Evolutionary conservation across 768 basidiomycete species (phyloP), one percentile per base, ranked within the genome.

Genomic region (Cubamyces sp.): DNA sequence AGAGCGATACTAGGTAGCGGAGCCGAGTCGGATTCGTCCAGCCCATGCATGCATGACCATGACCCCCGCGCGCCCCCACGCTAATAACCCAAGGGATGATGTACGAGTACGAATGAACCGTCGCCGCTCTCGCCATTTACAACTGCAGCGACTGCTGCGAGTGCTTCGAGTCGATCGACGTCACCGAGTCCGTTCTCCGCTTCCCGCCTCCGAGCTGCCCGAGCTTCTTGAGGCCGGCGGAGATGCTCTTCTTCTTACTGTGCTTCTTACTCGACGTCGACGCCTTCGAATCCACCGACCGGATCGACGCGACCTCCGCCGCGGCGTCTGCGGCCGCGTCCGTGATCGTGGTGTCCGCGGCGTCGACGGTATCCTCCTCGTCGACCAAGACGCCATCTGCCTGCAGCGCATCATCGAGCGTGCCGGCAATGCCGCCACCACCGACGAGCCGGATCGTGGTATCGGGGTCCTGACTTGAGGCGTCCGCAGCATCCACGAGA

Each of bases 371-470:
- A 28, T 84, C 81, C n/a, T 77, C 68, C 26, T 74, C 76, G 37
- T 70, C 70, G 49, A 78, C 79, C 23, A 74, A 66, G 28, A 70
- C 75, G 18, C 70, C 75, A 18, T 77, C 73, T 3, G 66, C 60
- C 14, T 74, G 69, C 8, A 71, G 47, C 9, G 70, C 65, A 19
- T 73, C 70, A n/a, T 75, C 74, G 6, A 71, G 72, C 18, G 70
- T 61, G 21, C 84, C 84, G 30, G 75, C 70, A 23, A 76, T 73
- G 18, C 84, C 84, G 19, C 82, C 81, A 2, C 79, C 82, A 19
- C 85, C 87, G n/a, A 88, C 80, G 15, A 88, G 71, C 46, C 84
- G 82, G 54, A 88, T 79, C 14, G 84, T 85, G 12, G 78, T 74
- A 48, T 79, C 78, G 19, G 77, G 62, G 23, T 64, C 63, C 15